Percentiles rank a stretch among this genome's conserved stretches.
Conservation (phyloP, 768 basidiomycete species). For the Pisolithus albus region DNA sequence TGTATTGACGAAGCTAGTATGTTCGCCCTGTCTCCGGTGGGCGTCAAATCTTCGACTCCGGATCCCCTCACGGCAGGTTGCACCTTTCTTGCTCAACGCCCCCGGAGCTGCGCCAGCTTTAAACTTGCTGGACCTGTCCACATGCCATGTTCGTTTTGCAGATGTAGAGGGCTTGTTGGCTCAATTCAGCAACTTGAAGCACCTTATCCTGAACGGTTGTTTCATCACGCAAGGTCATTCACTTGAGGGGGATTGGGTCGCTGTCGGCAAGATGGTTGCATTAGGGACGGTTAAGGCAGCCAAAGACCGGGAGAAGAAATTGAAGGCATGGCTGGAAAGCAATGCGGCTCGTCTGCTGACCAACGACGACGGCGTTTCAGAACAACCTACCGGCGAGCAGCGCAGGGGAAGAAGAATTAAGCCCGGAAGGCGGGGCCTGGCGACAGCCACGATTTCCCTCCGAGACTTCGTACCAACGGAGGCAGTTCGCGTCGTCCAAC, state of each 20-base stretch:
- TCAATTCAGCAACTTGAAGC: conserved; percentile 44
- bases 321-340: conserved; percentile 46
- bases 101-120: conserved; percentile 37
- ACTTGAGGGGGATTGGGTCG: conserved; percentile 50
- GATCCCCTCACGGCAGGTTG: conserved; percentile 61
- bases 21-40: conserved; percentile 35
- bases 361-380: not conserved
- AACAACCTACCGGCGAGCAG: conserved; percentile 1
- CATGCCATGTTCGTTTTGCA: conserved; percentile 47
- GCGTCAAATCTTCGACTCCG: conserved; percentile 59
- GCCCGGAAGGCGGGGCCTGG: conserved; percentile 55
- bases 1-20: conserved; percentile 40
- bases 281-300: conserved; percentile 54
- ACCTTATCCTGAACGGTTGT: conserved; percentile 70
- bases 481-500: conserved; percentile 6
- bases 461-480: conserved; percentile 26
- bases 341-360: conserved; percentile 8
- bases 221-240: conserved; percentile 44
- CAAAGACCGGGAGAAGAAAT: conserved; percentile 58
- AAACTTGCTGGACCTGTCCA: conserved; percentile 69
- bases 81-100: conserved; percentile 31
- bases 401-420: conserved; percentile 18
- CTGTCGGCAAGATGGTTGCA: conserved; percentile 56
- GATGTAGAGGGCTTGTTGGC: conserved; percentile 52
- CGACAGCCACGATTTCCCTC: conserved; percentile 59